Evolutionary conservation across 495 filamentous ascomycete genomes (phyloP), one percentile per base, ranked within the genome.

Genomic region (Penicillium paxilli): DNA sequence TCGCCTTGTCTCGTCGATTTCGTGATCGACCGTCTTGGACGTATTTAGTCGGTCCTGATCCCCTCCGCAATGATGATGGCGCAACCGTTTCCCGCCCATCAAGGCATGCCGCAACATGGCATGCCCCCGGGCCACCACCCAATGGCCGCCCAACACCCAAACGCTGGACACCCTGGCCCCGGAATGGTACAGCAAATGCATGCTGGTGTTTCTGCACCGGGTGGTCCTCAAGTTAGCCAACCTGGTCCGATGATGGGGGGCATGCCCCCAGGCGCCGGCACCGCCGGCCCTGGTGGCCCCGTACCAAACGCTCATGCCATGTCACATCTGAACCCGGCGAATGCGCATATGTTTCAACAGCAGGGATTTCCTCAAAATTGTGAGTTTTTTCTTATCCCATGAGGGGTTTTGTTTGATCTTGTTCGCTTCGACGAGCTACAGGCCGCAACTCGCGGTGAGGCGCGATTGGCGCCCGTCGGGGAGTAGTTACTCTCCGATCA

Each of bases 101-200:
- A 75, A 74, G 83, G 79, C 69, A 90, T 92, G 72, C 83, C 83
- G 41, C 86, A 86, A 53, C 87, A 91, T 64, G 86, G 85, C 58
- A 78, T 89, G 52, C 82, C 87, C 60, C 90, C 87, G 40, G 88
- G 87, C 41, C 91, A 94, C 40, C 91, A 94, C 68, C 88, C 86
- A 59, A 89, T 90, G 83, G 80, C 73, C 51, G 80, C 69, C 67
- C 89, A 91, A 65, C 89, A 90, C 63, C 89, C 87, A 49, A 87
- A 74, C 55, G 74, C 58, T 76, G 80, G 54, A 73, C 77, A 72
- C 62, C 79, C 73, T 17, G 74, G 66, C 35, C 73, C 72, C 62
- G 81, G 74, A 20, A 92, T 95, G 78, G 83, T 84, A 35, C 90
- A 88, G 60, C 87, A 87, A 67, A 88, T 87, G 66, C 90, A 94